A percentile compares a stretch with the other conserved stretches of the same genome.
These are phyloP conservation scores for Sporothrix phasma DNA, from an alignment of 2,329 filamentous ascomycete species.

Conservation along the genomic window DNA sequence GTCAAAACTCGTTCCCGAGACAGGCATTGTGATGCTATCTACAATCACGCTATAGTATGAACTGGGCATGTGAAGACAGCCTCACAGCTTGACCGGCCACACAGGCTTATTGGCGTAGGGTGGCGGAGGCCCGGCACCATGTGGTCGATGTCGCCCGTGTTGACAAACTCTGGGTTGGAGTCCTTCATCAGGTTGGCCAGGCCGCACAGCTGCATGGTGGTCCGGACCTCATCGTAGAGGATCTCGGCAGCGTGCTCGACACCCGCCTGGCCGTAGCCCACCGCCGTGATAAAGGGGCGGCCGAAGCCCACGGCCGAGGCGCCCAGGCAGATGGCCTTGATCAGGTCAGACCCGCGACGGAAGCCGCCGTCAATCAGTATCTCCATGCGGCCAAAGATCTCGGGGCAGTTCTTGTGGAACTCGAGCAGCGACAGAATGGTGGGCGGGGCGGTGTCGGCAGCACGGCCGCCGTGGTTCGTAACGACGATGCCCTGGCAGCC, in stretches of 20 bases:
- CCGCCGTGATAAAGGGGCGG: constrained; percentile 35
- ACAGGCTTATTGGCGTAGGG: constrained; percentile 16
- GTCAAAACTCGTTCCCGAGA: not conserved
- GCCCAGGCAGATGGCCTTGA: constrained; percentile 35
- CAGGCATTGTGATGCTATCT: not conserved
- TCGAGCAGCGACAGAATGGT: constrained; percentile 32
- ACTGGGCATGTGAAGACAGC: not conserved
- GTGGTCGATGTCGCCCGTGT: constrained; percentile 21
- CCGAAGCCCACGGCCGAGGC: constrained; percentile 37
- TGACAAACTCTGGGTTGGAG: constrained; percentile 19
- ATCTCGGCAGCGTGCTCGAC: constrained; percentile 33
- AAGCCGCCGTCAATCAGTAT: constrained; percentile 34
- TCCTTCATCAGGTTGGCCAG: constrained; percentile 20
- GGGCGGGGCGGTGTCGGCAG: constrained; percentile 38
- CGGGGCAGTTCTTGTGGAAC: constrained; percentile 30
- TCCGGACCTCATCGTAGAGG: constrained; percentile 30
- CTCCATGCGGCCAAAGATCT: constrained; percentile 31
- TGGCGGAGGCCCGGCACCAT: constrained; percentile 14
- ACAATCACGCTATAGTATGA: not conserved
- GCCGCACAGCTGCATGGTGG: constrained; percentile 29
- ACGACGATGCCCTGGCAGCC: constrained; percentile 45
- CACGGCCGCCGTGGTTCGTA: constrained; percentile 49
- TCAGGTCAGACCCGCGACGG: constrained; percentile 32
- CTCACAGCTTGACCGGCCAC: constrained; percentile 13
- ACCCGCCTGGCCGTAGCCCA: constrained; percentile 34